phyloP scores from a whole-genome alignment of 768 basidiomycete genomes.

The Boletus tylopilopsis region DNA sequence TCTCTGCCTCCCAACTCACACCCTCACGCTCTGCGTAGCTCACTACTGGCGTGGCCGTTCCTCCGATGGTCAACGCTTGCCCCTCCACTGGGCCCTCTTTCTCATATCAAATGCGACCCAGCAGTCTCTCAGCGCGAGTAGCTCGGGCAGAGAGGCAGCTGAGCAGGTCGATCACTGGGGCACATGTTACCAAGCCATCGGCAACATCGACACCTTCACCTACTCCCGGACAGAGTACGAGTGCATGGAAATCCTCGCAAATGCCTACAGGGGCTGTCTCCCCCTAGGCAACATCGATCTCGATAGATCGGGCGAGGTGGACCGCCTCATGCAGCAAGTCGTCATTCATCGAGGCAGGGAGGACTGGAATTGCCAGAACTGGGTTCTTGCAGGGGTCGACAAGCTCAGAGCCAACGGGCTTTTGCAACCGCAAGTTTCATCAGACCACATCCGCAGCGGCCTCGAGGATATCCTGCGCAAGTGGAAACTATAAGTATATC shows the following conservation, averaged over 20 bases:
- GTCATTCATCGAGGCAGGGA: conserved; percentile 22
- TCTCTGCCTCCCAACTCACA: conserved; percentile 5
- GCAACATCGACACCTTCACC: conserved; percentile 28
- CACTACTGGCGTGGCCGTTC: conserved; percentile 29
- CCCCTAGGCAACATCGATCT: conserved; percentile 20
- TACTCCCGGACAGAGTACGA: conserved; percentile 27
- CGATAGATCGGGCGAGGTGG: conserved; percentile 9
- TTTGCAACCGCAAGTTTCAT: conserved; percentile 17
- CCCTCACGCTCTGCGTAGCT: conserved; percentile 26
- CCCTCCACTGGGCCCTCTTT: conserved; percentile 32
- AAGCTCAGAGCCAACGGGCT: conserved; percentile 16
- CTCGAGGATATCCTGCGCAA: conserved; percentile 23
- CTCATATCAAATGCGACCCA: conserved; percentile 23
- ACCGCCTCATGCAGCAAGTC: conserved; percentile 23
- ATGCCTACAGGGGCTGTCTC: conserved; percentile 29
- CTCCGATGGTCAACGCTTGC: conserved; percentile 18
- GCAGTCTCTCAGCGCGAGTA: conserved; percentile 19
- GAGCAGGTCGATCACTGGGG: conserved; percentile 29
- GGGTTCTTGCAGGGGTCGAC: conserved; percentile 26
- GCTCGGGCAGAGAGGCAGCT: conserved; percentile 18
- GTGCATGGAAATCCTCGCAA: conserved; percentile 29
- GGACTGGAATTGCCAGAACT: conserved; percentile 33
- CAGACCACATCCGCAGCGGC: conserved; percentile 17
- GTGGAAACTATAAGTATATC: conserved; percentile 17
- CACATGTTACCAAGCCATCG: conserved; percentile 28